Evolutionary conservation across 352 stramenopile species (phyloP).

Genomic region (Saprolegnia diclina): DNA sequence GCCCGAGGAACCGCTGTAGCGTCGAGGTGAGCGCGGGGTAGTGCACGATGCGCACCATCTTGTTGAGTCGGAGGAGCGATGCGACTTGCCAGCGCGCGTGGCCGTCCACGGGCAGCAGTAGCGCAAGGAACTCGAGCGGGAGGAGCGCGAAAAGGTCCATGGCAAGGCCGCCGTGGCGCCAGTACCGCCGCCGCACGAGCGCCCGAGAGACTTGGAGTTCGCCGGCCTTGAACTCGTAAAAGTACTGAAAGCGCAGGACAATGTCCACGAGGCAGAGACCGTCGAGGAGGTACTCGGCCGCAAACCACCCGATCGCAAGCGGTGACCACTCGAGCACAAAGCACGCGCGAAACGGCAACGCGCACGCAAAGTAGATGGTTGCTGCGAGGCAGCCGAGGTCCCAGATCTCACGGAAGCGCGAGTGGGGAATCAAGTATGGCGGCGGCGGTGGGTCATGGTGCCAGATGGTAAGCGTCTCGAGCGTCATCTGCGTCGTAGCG

Average conservation of each 20-base stretch:
- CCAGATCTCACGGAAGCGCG: conserved; percentile 12
- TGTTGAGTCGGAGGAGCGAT: conserved; percentile 12
- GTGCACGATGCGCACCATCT: neutral
- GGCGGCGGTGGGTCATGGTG: neutral
- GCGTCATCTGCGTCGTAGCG: neutral
- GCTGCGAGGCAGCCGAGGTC: neutral
- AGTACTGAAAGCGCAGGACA: conserved; percentile 4
- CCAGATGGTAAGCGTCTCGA: conserved; percentile 11
- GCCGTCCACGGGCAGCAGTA: neutral
- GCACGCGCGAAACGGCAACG: conserved; percentile 8
- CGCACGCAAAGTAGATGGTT: neutral
- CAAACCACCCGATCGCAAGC: neutral
- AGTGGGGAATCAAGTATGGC: neutral
- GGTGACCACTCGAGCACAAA: neutral
- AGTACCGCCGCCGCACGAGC: conserved; percentile 2
- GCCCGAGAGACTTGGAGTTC: neutral
- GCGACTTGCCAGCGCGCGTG: neutral
- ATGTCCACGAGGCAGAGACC: neutral
- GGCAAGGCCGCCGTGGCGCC: neutral
- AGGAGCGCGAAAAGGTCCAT: neutral
- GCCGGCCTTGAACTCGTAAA: conserved; percentile 17
- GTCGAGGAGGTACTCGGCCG: conserved; percentile 11
- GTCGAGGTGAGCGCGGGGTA: neutral
- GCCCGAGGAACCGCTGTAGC: neutral
- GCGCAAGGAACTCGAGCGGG: conserved; percentile 7